Percentiles rank a stretch among this genome's conserved stretches.
Evolutionary conservation across 306 rosid species (phyloP).

Genomic region (Luffa aegyptiaca): DNA sequence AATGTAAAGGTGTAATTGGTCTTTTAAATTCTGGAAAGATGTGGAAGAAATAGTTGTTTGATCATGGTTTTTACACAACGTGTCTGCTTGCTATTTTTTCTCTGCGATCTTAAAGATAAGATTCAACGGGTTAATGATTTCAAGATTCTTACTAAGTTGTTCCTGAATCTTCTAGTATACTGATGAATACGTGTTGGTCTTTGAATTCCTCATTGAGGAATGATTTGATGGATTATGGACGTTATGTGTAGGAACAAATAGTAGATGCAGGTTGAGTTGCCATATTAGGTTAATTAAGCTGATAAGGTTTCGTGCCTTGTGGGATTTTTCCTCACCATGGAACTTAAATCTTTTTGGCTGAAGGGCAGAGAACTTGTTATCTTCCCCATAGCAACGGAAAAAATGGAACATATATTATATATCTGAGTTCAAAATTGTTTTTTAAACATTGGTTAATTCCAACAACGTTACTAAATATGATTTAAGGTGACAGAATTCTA

Average conservation of each 20-base stretch:
- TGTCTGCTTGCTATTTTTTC: background rate
- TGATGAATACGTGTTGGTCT: background rate
- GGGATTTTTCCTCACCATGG: background rate
- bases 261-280: background rate
- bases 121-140: background rate
- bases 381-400: background rate
- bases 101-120: background rate
- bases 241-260: background rate
- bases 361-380: background rate
- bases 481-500: background rate
- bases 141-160: background rate
- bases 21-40: background rate
- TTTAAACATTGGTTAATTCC: background rate
- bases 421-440: background rate
- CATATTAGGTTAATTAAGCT: background rate
- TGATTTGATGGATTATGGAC: background rate
- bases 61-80: background rate
- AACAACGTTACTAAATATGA: background rate
- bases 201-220: background rate
- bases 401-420: background rate
- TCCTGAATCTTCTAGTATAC: background rate
- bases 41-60: background rate
- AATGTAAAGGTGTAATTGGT: background rate
- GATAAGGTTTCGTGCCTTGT: background rate
- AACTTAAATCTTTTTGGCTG: background rate